Base-by-base conservation (phyloP, 2,329 filamentous ascomycete species). In the Pseudogymnoascus pannorum region DNA sequence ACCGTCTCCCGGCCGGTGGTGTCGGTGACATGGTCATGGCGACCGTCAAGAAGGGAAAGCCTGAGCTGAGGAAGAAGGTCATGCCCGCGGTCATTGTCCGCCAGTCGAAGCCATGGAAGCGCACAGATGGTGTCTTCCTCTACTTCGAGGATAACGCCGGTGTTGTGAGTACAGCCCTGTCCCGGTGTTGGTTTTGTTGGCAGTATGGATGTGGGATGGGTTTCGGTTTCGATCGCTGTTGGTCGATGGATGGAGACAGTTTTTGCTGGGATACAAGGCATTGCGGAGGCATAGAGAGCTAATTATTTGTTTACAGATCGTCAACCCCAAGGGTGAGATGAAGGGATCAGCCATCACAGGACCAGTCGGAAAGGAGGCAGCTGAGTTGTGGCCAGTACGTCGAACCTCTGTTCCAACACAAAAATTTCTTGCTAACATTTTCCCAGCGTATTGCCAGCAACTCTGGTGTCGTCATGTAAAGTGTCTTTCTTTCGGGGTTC, bases 291-390 rank as follows among this genome's bases (percentile, higher is more conserved):
- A n/a, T n/a, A 14, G 18, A 61, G 22, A 62, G 70, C 78, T 81
- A 70, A 82, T 72, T 20, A 14, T 1, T 16, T 38, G 59, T 54
- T 31, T 60, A 61, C 75, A 94, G 90, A 99, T 99, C 76, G 94
- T 99, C 85, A 99, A 99, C 86, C 92, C 93, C 81, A 99, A 99
- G 90, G 94, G 94, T 83, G 94, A 99, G 85, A 99, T 99, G 94
- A 99, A 99, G 89, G 94, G 94, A 77, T 97, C 92, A 69, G 94
- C 94, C 79, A 99, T 99, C 79, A 99, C 94, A 73, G 94, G 94
- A 73, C 94, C 94, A 73, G 93, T 99, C 76, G 94, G 93, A 80
- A 99, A 99, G 89, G 94, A 99, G 84, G 94, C 94, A 78, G 94
- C 94, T 79, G 94, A 99, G 84, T 86, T 99, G 75, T 99, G 94